Base-by-base conservation (phyloP, 495 filamentous ascomycete species). In the Neurospora sp. region DNA sequence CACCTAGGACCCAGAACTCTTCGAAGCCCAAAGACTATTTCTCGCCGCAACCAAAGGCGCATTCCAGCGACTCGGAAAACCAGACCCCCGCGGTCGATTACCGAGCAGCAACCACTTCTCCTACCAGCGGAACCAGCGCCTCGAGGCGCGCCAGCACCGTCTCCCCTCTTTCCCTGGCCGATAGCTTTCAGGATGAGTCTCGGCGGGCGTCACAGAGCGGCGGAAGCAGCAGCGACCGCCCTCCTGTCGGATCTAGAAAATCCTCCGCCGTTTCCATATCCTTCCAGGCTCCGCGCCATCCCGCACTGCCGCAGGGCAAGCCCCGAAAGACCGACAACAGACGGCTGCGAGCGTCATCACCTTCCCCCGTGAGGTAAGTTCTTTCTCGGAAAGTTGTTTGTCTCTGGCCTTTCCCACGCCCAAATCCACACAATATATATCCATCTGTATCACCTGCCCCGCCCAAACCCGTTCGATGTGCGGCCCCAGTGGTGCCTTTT, bases 281-380 rank as follows among this genome's bases (percentile, higher is more conserved):
- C 31, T 85, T 85, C 75, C 81, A 81, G 20, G 73, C 77, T 41
- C 81, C 80, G 12, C 76, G 76, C 7, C 82, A 85, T 71, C 83
- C 84, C 7, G 79, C 78, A 40, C 79, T 86, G 20, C 84, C 84
- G 22, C 84, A 85, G 66, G 84, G 84, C 37, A 66, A 76, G 7
- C 83, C 82, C 70, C 82, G 83, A 41, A 83, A 81, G 69, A 84
- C 83, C 39, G 81, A 82, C 69, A 82, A 79, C 71, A 75, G 71
- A 68, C 79, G 84, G 20, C 80, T 84, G 40, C 78, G 82, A 53
- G 79, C 80, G n/a, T 82, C 82, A 38, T 86, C 84, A n/a, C 84
- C 84, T 39, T 82, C 81, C 53, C 83, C 84, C 69, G 76, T 79
- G 72, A 84, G 79, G 84, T 85, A 78, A 84, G 84, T 83, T 74